phyloP scores from a whole-genome alignment of 345 rosid genomes.

The Sonneratia caseolaris region DNA sequence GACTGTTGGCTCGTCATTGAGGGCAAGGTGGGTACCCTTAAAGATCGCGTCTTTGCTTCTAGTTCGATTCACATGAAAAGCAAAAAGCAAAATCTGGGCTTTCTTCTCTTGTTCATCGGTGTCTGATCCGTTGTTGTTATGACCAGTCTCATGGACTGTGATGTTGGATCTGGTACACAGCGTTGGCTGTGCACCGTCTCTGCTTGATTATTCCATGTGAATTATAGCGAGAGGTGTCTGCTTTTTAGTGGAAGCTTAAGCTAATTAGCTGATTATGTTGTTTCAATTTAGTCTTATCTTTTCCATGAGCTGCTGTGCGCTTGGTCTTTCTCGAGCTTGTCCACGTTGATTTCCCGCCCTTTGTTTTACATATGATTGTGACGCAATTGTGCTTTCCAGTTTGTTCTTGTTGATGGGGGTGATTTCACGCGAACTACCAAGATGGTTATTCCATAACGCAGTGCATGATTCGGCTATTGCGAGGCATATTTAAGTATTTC shows the following conservation, averaged over 20 bases:
- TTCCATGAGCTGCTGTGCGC: neutral
- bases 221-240: neutral
- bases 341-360: neutral
- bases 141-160: too few species aligned
- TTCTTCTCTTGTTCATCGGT: neutral
- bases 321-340: neutral
- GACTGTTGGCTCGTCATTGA: slow-evolving; percentile 93
- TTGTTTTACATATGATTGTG: neutral
- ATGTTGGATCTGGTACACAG: too few species aligned
- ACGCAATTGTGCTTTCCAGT: neutral
- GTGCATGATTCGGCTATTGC: neutral
- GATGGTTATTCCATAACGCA: too few species aligned
- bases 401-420: neutral
- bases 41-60: neutral
- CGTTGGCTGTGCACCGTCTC: neutral
- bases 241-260: neutral
- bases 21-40: slow-evolving; percentile 49
- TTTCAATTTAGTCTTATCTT: neutral
- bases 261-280: neutral
- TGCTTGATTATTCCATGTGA: neutral
- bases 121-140: neutral
- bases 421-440: neutral
- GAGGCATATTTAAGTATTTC: neutral
- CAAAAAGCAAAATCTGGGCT: neutral
- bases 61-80: neutral